Base-by-base conservation (phyloP, 2,329 filamentous ascomycete genomes). In the Dendrostoma leiphaemia region DNA sequence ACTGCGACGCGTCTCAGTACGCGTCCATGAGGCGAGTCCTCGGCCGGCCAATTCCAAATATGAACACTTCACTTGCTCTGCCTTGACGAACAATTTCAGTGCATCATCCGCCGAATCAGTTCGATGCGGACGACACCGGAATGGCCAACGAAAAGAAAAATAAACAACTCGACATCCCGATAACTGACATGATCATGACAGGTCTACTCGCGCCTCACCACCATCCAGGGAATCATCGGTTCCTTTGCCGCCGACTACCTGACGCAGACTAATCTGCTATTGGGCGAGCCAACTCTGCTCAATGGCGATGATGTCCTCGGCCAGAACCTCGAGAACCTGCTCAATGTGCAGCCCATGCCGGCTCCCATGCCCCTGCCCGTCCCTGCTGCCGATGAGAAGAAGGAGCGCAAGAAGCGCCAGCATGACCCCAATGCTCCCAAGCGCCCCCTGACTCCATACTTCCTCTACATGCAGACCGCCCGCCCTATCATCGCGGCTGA, bases 351-450 rank as follows among this genome's bases (percentile, higher is more conserved):
- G 62, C 68, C 78, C 48, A 72, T 77, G 13, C 59, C 62, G n/a
- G 69, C 73, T 48, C 67, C 75, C 19, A 60, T 70, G 48, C 62
- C 69, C 38, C 63, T 72, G 50, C 62, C 68, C 28, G 71, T 70
- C 12, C 78, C 79, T 23, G 74, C 72, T 1, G 80, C 76, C 9
- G 82, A 85, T 65, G 84, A 85, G 70, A 89, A 91, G 81, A 91
- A 91, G 81, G 91, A 94, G 80, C 87, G 89, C 72, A 93, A 94
- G 81, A 92, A 92, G 79, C 84, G 86, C 58, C 85, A 85, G 38
- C 86, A 89, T 66, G 93, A 97, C 70, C 92, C 92, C 62, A 96
- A 96, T 71, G 92, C 92, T 6, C 93, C 93, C 57, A 97, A 97
- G 83, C 86, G 92, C 48, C 92, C 93, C 8, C 73, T 97, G 67